Conservation (phyloP, 768 basidiomycete species). For the Auricularia auricula-judae region DNA sequence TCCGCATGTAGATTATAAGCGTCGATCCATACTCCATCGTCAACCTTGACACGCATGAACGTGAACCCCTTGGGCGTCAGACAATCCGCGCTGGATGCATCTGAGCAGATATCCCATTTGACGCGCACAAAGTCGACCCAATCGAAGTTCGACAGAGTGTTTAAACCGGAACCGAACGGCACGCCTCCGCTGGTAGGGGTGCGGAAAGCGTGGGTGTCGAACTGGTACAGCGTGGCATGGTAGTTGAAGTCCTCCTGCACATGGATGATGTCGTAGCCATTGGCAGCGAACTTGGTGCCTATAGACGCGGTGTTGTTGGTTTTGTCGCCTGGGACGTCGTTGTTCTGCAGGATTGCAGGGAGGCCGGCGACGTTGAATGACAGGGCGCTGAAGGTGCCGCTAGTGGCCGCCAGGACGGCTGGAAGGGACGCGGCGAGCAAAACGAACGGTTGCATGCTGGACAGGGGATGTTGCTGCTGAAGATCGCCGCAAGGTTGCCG, state of each 20-base stretch:
- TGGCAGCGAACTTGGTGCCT: background rate
- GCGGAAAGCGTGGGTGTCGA: slow-evolving; percentile 25
- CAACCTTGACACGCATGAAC: slow-evolving; percentile 22
- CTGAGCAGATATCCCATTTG: slow-evolving; percentile 20
- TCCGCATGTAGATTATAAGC: slow-evolving; percentile 30
- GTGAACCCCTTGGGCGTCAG: slow-evolving; percentile 31
- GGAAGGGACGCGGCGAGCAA: too few species aligned
- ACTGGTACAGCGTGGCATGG: slow-evolving; percentile 24
- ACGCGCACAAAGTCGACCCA: slow-evolving; percentile 23
- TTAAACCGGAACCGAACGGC: slow-evolving; percentile 25
- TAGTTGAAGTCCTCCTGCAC: slow-evolving; percentile 27
- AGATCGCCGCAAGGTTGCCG: too few species aligned
- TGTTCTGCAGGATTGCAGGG: slow-evolving; percentile 11
- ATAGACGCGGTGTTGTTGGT: background rate
- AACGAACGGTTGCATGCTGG: too few species aligned
- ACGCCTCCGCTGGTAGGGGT: slow-evolving; percentile 24
- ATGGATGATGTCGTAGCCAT: background rate
- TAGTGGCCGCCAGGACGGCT: slow-evolving; percentile 5
- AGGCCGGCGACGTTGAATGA: slow-evolving; percentile 26
- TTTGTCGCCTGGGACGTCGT: background rate
- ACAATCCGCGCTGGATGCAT: slow-evolving; percentile 21
- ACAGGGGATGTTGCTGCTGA: too few species aligned
- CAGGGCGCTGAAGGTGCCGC: slow-evolving; percentile 19
- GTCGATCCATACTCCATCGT: slow-evolving; percentile 25
- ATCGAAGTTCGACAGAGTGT: slow-evolving; percentile 25